These are phyloP conservation scores for Moricandia moricandioides DNA, from an alignment of 345 rosid genomes.

Conservation along the genomic window DNA sequence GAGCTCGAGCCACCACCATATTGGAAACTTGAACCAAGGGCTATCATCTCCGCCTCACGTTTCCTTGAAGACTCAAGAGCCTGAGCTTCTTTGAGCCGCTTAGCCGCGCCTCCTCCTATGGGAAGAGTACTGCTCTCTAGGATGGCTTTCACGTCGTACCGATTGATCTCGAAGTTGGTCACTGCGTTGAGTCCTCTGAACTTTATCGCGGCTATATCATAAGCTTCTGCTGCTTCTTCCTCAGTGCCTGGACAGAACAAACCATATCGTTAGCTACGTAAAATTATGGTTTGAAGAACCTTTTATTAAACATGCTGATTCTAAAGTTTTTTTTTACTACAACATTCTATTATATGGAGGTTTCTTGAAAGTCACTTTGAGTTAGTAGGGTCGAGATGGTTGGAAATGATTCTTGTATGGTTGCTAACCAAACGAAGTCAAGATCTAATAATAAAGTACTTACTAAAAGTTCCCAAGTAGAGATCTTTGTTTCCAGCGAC, in stretches of 20 bases:
- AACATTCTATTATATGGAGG: background rate
- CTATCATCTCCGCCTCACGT: slow-evolving; percentile 80
- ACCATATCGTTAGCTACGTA: background rate
- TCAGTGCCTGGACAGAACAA: slow-evolving; percentile 60
- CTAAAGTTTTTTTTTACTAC: background rate
- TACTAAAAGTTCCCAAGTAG: slow-evolving; percentile 95
- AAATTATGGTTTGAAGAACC: background rate
- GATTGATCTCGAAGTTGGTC: slow-evolving; percentile 95
- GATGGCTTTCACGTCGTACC: slow-evolving; percentile 92
- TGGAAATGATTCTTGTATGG: background rate
- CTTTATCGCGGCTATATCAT: slow-evolving; percentile 95
- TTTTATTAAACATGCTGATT: background rate
- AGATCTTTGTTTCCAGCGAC: slow-evolving; percentile 99
- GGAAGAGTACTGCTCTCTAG: slow-evolving; percentile 91
- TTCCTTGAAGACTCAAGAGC: slow-evolving; percentile 83
- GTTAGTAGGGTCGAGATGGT: background rate
- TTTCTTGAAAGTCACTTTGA: background rate
- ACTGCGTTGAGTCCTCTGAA: slow-evolving; percentile 92
- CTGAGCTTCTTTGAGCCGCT: slow-evolving; percentile 91
- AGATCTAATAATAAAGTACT: slow-evolving; percentile 31
- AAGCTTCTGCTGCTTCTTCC: slow-evolving; percentile 99
- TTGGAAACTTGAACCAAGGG: slow-evolving; percentile 62
- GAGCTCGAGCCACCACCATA: slow-evolving; percentile 50
- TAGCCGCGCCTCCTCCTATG: slow-evolving; percentile 96
- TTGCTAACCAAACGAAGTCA: background rate